phyloP scores from a whole-genome alignment of 2,329 filamentous ascomycete genomes.

The Neodidymelliopsis sp. region DNA sequence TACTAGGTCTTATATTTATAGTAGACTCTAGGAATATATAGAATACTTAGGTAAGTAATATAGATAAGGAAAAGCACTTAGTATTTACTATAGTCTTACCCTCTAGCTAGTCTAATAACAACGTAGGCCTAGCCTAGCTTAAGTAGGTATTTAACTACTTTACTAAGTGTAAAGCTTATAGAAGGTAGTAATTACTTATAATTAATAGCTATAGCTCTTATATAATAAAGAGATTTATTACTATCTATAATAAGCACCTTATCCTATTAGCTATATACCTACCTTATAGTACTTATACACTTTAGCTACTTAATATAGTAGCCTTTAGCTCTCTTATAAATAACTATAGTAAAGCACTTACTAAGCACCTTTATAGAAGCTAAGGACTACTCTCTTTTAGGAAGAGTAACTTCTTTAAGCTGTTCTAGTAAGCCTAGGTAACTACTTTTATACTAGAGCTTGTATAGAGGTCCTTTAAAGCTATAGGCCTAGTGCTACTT shows the following conservation, averaged over 20 bases:
- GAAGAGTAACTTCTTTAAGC: constrained; percentile 17
- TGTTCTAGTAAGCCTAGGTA: constrained; percentile 18
- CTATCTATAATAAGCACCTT: constrained; percentile 7
- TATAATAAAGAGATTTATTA: background rate
- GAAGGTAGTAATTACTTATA: background rate
- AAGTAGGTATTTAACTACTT: constrained; percentile 19
- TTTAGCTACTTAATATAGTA: constrained; percentile 9
- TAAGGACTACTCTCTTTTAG: constrained; percentile 9
- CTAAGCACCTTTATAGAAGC: constrained; percentile 1
- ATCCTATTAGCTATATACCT: constrained; percentile 6
- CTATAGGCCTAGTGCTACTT: constrained; percentile 10
- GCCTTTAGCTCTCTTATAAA: too few species aligned
- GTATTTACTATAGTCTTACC: background rate
- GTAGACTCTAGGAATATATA: constrained; percentile 11
- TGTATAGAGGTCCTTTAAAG: constrained; percentile 9
- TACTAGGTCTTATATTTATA: background rate
- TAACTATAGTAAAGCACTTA: too few species aligned
- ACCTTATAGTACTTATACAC: constrained; percentile 4
- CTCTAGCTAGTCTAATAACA: constrained; percentile 12
- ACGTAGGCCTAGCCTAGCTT: constrained; percentile 14
- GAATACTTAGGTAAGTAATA: background rate
- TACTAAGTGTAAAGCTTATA: constrained; percentile 9
- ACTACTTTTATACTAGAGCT: constrained; percentile 5
- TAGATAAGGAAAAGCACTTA: constrained; percentile 3
- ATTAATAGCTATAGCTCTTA: background rate